Percentiles rank a stretch among this genome's conserved stretches.
Evolutionary conservation across 169 alveolate genomes (phyloP).

Genomic region (Eimeria maxima): DNA sequence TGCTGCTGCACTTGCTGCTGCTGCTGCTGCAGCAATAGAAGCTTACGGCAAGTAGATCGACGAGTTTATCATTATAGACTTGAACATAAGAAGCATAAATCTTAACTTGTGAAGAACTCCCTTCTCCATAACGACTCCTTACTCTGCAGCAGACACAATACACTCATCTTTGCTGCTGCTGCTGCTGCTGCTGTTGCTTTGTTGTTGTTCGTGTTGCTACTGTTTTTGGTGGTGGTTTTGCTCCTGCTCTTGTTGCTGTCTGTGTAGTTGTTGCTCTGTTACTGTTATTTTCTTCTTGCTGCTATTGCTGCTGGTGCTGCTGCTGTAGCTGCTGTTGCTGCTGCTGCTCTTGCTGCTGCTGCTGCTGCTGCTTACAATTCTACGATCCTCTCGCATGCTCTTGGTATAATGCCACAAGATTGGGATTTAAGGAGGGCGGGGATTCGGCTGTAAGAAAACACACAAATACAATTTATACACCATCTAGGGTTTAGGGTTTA

Average conservation of each 20-base stretch:
- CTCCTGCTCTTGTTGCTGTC: conserved; percentile 15
- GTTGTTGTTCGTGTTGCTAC: too few species aligned
- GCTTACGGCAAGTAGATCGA: conserved; percentile 86
- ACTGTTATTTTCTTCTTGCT: not conserved
- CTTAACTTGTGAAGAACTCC: conserved; percentile 63
- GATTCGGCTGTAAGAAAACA: conserved; percentile 47
- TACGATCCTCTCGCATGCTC: conserved; percentile 89
- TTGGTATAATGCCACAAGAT: conserved; percentile 87
- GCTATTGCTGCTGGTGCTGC: conserved; percentile 3
- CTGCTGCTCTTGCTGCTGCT: conserved; percentile 38
- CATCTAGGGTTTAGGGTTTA: not conserved
- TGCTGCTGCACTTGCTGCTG: not conserved
- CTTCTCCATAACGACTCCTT: conserved; percentile 54
- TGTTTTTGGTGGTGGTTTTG: not conserved
- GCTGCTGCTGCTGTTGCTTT: too few species aligned
- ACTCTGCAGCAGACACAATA: conserved; percentile 28
- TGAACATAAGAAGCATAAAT: conserved; percentile 89
- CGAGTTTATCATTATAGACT: conserved; percentile 87
- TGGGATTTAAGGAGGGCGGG: conserved; percentile 83
- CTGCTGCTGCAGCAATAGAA: conserved; percentile 23
- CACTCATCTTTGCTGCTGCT: not conserved
- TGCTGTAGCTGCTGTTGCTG: not conserved
- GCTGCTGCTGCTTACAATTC: conserved; percentile 75
- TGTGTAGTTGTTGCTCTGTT: not conserved
- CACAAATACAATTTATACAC: not conserved